These are phyloP conservation scores for Diaporthe vexans DNA, from an alignment of 2,329 filamentous ascomycete species.

Conservation along the genomic window DNA sequence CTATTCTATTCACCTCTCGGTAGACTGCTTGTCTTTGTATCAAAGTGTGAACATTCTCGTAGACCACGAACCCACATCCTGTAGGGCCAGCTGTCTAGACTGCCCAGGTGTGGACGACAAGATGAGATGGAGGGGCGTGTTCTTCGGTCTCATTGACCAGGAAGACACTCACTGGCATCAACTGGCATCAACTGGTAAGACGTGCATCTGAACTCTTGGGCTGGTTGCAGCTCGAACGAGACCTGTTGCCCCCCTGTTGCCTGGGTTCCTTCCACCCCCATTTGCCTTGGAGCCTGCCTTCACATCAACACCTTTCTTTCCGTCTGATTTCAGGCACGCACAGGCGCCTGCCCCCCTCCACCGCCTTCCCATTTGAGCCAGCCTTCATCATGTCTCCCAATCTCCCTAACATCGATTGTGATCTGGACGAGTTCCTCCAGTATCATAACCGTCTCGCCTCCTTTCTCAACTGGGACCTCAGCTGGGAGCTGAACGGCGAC, in stretches of 20 bases:
- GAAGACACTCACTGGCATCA: not conserved
- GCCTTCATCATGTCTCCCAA: not conserved
- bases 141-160: not conserved
- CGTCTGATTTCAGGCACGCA: not conserved
- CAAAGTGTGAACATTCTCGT: not conserved
- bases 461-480: constrained; percentile 25
- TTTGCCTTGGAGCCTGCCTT: not conserved
- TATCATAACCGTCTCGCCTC: constrained; percentile 39
- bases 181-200: too few species aligned
- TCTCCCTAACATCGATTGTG: not conserved
- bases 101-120: not conserved
- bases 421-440: constrained; percentile 24
- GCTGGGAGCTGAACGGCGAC: constrained; percentile 10
- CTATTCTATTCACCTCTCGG: not conserved
- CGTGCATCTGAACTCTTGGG: too few species aligned
- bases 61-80: not conserved
- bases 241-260: not conserved
- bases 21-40: not conserved
- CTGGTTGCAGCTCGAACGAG: not conserved
- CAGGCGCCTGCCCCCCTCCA: not conserved
- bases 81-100: too few species aligned
- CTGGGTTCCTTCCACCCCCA: not conserved
- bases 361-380: not conserved
- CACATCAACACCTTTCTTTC: not conserved
- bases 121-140: too few species aligned